Conservation (phyloP, 352 stramenopile genomes). For the Phytophthora citricola region DNA sequence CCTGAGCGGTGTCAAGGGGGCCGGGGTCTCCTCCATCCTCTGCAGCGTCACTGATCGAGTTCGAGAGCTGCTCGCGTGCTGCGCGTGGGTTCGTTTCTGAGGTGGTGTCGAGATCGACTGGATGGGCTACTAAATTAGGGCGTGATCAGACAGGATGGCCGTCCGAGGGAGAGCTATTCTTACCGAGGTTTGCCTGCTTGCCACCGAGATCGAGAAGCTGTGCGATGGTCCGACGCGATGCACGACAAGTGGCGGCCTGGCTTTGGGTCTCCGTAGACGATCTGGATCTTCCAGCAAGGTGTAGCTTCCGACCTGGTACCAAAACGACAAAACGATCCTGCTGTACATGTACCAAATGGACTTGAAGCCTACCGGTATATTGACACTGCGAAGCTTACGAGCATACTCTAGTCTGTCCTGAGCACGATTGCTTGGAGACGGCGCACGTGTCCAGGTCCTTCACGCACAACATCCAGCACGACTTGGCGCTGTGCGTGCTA, state of each 20-base stretch:
- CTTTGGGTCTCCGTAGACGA: constrained; percentile 17
- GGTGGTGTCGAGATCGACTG: not conserved
- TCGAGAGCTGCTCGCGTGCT: not conserved
- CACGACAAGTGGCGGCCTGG: constrained; percentile 30
- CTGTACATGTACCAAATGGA: not conserved
- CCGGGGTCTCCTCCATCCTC: constrained; percentile 22
- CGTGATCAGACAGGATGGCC: constrained; percentile 1
- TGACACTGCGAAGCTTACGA: not conserved
- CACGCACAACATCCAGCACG: constrained; percentile 69
- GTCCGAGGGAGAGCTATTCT: constrained; percentile 24
- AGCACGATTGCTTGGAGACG: constrained; percentile 39
- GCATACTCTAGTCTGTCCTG: constrained; percentile 36
- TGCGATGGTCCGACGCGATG: constrained; percentile 18
- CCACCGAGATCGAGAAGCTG: constrained; percentile 21
- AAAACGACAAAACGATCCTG: constrained; percentile 7
- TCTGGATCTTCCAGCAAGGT: constrained; percentile 5
- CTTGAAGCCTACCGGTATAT: too few species aligned
- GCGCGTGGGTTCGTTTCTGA: constrained; percentile 19
- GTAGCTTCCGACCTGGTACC: constrained; percentile 19
- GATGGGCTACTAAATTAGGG: constrained; percentile 16
- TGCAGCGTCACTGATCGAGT: constrained; percentile 8
- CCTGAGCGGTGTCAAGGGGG: constrained; percentile 4
- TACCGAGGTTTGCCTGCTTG: not conserved
- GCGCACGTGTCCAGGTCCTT: constrained; percentile 42
- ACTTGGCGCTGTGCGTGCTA: constrained; percentile 33